A percentile compares a stretch with the other conserved stretches of the same genome.
phyloP scores from a whole-genome alignment of 2,329 filamentous ascomycete genomes.

The Cephalotrichum gorgonifer region DNA sequence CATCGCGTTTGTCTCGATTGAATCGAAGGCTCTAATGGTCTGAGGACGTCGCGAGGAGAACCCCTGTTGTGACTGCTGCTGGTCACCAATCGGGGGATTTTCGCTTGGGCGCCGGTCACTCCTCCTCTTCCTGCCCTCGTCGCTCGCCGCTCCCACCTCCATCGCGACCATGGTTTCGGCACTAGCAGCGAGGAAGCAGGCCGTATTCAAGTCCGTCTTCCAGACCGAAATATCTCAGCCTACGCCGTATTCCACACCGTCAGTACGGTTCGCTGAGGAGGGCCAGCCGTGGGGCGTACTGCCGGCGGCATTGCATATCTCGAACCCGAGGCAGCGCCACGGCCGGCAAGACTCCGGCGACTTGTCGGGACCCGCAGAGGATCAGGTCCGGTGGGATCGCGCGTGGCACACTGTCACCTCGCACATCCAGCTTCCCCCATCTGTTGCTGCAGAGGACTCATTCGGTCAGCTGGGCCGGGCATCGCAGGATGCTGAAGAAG shows the following conservation, averaged over 20 bases:
- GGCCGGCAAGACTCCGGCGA: conserved; percentile 10
- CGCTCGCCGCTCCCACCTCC: not conserved
- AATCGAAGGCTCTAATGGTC: not conserved
- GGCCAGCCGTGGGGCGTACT: conserved; percentile 36
- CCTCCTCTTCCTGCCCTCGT: not conserved
- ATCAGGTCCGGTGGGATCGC: conserved; percentile 49
- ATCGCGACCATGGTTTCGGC: conserved; percentile 27
- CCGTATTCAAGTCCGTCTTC: conserved; percentile 46
- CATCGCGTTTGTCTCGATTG: not conserved
- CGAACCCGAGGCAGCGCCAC: conserved; percentile 4
- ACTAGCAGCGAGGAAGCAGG: conserved; percentile 35
- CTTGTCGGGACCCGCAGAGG: conserved; percentile 10
- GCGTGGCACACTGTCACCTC: conserved; percentile 54
- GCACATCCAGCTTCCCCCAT: conserved; percentile 44
- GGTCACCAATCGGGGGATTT: too few relatives aligned
- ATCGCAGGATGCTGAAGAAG: conserved; percentile 28
- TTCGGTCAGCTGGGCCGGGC: conserved; percentile 36
- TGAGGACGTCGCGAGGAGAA: not conserved
- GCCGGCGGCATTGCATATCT: conserved; percentile 12
- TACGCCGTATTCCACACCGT: conserved; percentile 30
- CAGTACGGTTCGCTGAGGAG: conserved; percentile 26
- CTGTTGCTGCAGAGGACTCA: conserved; percentile 42
- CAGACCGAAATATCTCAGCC: conserved; percentile 38
- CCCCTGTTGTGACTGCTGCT: too few relatives aligned
- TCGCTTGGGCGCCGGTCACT: too few relatives aligned